Percentiles rank a stretch among this genome's conserved stretches.
These are phyloP conservation scores for Aspergillus brasiliensis DNA, from an alignment of 2,329 filamentous ascomycete genomes.

Conservation along the genomic window DNA sequence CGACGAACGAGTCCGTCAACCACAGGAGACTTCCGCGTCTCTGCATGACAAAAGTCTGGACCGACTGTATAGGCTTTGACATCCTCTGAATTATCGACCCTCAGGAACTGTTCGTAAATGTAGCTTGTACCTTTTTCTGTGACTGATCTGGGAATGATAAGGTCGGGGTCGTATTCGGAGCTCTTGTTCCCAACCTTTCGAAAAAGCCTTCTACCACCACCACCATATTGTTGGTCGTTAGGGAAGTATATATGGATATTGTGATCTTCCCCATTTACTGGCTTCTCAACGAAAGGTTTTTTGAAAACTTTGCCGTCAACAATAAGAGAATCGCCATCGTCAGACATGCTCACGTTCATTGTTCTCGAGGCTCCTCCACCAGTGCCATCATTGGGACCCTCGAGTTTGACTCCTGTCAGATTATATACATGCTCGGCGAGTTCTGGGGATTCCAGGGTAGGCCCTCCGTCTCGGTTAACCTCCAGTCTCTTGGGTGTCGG, in stretches of 20 bases:
- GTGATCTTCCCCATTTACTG: constrained; percentile 96
- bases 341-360: constrained; percentile 77
- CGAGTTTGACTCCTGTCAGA: constrained; percentile 74
- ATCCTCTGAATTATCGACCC: constrained; percentile 95
- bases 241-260: constrained; percentile 99
- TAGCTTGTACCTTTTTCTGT: constrained; percentile 81
- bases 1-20: constrained; percentile 94
- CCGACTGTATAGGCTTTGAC: constrained; percentile 99
- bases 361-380: constrained; percentile 60
- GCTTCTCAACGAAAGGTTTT: constrained; percentile 98
- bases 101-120: constrained; percentile 95
- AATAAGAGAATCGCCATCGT: constrained; percentile 82
- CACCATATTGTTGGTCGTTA: constrained; percentile 69
- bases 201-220: constrained; percentile 89
- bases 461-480: constrained; percentile 90
- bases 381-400: constrained; percentile 69
- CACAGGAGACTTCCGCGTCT: constrained; percentile 95
- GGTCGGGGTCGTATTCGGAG: constrained; percentile 82
- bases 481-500: constrained; percentile 87
- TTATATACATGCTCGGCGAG: constrained; percentile 78
- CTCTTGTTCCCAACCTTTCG: constrained; percentile 99
- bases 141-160: constrained; percentile 76
- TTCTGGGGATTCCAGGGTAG: constrained; percentile 74
- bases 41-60: constrained; percentile 88
- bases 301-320: constrained; percentile 80